Conservation (phyloP, 805 yeast genomes). For the Hanseniaspora lachancei region DNA sequence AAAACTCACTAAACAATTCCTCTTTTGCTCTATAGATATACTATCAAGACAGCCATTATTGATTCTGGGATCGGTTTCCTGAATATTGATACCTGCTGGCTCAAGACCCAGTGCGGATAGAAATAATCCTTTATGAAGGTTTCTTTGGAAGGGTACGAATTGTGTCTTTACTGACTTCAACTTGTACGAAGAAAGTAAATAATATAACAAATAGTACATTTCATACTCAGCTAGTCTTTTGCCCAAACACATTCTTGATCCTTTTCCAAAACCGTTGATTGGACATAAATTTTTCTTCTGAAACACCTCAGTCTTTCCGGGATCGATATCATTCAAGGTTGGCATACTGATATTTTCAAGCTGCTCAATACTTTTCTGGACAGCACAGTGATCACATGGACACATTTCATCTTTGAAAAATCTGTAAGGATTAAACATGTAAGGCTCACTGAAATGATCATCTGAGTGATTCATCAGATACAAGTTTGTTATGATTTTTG, state of each 20-base stretch:
- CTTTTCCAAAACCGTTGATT: slow-evolving; percentile 8
- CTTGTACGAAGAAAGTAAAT: neutral
- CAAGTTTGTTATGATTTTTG: slow-evolving; percentile 3
- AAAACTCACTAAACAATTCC: neutral
- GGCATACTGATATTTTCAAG: neutral
- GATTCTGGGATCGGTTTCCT: slow-evolving; percentile 9
- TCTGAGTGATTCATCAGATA: slow-evolving; percentile 3
- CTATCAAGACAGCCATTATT: slow-evolving; percentile 1
- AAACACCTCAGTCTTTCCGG: neutral
- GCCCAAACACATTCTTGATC: slow-evolving; percentile 2
- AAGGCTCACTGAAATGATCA: neutral
- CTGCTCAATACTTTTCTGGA: neutral
- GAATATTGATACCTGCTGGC: neutral
- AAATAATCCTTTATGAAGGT: neutral
- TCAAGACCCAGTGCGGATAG: neutral
- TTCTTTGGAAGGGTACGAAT: neutral
- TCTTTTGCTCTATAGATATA: slow-evolving; percentile 1
- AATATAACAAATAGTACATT: neutral
- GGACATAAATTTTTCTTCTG: neutral
- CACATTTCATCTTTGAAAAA: neutral
- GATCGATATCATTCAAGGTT: neutral
- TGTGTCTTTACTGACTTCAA: neutral
- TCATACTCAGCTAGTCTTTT: slow-evolving; percentile 5
- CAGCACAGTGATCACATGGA: neutral
- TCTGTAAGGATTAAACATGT: slow-evolving; percentile 3